Conservation (phyloP, 2,329 filamentous ascomycete species). For the Hymenoscyphus linearis region DNA sequence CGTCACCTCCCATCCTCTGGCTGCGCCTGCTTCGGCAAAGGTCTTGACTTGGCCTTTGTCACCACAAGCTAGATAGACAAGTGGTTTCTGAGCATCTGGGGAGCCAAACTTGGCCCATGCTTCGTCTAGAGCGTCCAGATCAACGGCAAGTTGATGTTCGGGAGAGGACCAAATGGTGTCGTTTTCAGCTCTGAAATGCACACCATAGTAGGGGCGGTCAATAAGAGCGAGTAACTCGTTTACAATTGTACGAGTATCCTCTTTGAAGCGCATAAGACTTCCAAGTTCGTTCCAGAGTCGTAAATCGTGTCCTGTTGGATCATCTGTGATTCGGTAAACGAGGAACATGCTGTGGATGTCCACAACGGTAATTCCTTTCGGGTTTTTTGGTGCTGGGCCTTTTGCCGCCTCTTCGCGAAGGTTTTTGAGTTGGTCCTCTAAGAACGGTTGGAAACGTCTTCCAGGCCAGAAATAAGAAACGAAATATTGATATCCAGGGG, state of each 20-base stretch:
- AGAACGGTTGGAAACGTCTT: slow-evolving; percentile 29
- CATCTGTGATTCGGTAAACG: slow-evolving; percentile 35
- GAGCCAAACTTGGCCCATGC: slow-evolving; percentile 30
- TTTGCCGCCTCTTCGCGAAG: slow-evolving; percentile 13
- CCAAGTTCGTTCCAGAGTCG: slow-evolving; percentile 34
- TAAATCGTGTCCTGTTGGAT: slow-evolving; percentile 33
- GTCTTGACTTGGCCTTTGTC: slow-evolving; percentile 31
- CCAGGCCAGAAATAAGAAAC: slow-evolving; percentile 33
- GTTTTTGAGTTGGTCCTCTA: slow-evolving; percentile 17
- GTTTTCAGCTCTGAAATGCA: slow-evolving; percentile 35
- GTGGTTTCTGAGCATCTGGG: slow-evolving; percentile 21
- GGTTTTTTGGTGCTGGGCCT: slow-evolving; percentile 8
- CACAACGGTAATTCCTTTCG: slow-evolving; percentile 31
- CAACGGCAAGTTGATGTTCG: slow-evolving; percentile 32
- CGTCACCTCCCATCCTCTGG: slow-evolving; percentile 33
- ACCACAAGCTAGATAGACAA: slow-evolving; percentile 34
- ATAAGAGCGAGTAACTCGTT: slow-evolving; percentile 24
- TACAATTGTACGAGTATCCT: slow-evolving; percentile 26
- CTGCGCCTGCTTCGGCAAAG: slow-evolving; percentile 29
- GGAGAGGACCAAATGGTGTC: slow-evolving; percentile 36
- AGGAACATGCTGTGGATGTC: slow-evolving; percentile 31
- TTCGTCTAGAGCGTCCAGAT: slow-evolving; percentile 33
- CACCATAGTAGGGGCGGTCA: slow-evolving; percentile 30
- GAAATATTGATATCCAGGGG: slow-evolving; percentile 25
- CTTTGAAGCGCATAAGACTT: slow-evolving; percentile 31